These are phyloP conservation scores for Fermentozyma sake DNA, from an alignment of 1,139 yeast genomes.

Conservation along the genomic window DNA sequence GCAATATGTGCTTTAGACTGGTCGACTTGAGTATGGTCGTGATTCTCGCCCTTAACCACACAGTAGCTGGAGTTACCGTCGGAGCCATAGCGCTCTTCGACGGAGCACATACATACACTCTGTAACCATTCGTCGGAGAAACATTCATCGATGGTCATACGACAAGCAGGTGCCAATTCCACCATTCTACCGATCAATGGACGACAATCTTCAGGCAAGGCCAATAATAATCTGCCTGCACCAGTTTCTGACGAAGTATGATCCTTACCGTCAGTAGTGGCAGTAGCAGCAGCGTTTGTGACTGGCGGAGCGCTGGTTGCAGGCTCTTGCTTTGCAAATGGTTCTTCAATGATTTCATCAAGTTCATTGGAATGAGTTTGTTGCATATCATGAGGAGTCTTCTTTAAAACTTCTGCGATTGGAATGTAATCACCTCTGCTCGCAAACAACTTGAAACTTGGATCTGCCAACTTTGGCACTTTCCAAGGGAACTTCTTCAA, in stretches of 20 bases:
- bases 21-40: conserved; percentile 82
- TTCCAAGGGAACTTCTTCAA: conserved; percentile 95
- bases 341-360: conserved; percentile 30
- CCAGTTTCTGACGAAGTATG: conserved; percentile 63
- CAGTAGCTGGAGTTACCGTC: conserved; percentile 32
- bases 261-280: conserved; percentile 35
- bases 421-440: conserved; percentile 44
- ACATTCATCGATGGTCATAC: conserved; percentile 80
- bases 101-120: conserved; percentile 62
- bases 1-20: conserved; percentile 96
- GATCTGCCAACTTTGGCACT: conserved; percentile 83
- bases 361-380: conserved; percentile 13
- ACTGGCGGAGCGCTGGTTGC: conserved; percentile 6
- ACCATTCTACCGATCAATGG: conserved; percentile 69
- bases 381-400: conserved; percentile 29
- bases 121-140: conserved; percentile 75
- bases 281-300: conserved; percentile 14
- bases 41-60: conserved; percentile 48
- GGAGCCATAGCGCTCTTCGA: conserved; percentile 34
- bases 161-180: conserved; percentile 77
- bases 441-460: conserved; percentile 69
- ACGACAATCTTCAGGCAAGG: conserved; percentile 67
- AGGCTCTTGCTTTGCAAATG: conserved; percentile 2
- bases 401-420: conserved; percentile 36
- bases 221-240: conserved; percentile 62